Evolutionary conservation across 2,329 filamentous ascomycete genomes (phyloP).

Genomic region (Trichophyton verrucosum): DNA sequence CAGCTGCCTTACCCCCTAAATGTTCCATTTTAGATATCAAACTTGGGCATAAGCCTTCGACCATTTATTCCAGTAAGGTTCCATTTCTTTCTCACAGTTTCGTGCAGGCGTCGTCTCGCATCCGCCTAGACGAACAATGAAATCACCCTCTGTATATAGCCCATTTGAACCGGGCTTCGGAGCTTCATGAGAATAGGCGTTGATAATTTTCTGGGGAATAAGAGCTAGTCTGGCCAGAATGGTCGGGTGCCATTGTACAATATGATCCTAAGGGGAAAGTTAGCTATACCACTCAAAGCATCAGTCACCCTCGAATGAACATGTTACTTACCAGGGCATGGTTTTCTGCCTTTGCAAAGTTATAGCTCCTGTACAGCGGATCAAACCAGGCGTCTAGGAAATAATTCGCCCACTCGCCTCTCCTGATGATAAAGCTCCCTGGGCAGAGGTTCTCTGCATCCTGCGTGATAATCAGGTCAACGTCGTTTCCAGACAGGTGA

Average conservation of each 20-base stretch:
- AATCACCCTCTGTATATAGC: constrained; percentile 69
- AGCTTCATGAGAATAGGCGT: constrained; percentile 54
- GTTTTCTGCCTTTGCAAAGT: constrained; percentile 86
- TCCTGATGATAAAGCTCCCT: constrained; percentile 66
- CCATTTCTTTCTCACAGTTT: constrained; percentile 61
- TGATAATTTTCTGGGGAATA: constrained; percentile 73
- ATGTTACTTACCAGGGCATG: constrained; percentile 63
- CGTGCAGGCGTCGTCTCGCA: constrained; percentile 48
- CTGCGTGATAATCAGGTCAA: constrained; percentile 74
- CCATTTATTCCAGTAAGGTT: constrained; percentile 38
- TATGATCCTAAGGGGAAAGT: constrained; percentile 52
- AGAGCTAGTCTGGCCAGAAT: constrained; percentile 81
- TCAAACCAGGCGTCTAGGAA: constrained; percentile 95
- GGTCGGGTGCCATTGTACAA: constrained; percentile 93
- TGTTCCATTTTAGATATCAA: neutral
- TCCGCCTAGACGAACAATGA: constrained; percentile 64
- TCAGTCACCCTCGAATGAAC: neutral
- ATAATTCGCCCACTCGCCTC: constrained; percentile 83
- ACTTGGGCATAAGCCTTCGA: constrained; percentile 18
- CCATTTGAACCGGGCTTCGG: constrained; percentile 37
- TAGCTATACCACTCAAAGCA: neutral
- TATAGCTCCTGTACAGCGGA: constrained; percentile 83
- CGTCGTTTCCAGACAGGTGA: constrained; percentile 62
- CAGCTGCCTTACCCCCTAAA: neutral
- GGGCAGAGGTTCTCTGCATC: constrained; percentile 67